These are phyloP conservation scores for Fabrea salina DNA, from an alignment of 169 alveolate genomes.

Conservation along the genomic window DNA sequence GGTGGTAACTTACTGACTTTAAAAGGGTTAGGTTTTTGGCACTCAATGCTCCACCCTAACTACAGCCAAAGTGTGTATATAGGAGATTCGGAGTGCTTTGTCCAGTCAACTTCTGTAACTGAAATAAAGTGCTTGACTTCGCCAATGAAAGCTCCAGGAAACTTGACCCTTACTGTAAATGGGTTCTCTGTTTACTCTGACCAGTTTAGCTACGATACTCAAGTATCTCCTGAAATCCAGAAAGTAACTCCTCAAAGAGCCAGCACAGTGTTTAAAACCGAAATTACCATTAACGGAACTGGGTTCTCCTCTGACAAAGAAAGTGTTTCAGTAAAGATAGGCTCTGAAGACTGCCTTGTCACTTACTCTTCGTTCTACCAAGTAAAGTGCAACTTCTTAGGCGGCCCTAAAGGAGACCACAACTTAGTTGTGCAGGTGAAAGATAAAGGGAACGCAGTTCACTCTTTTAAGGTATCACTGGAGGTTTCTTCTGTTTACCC, in stretches of 20 bases:
- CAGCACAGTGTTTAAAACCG: not conserved
- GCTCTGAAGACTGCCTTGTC: slow-evolving; percentile 10
- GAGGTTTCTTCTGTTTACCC: not conserved
- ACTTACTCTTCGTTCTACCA: not conserved
- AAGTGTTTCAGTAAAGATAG: not conserved
- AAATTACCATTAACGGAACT: not conserved
- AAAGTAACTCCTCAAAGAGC: not conserved
- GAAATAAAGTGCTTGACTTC: not conserved
- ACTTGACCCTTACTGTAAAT: not conserved
- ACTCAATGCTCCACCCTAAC: not conserved
- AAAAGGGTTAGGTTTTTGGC: not conserved
- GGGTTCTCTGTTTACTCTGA: not conserved
- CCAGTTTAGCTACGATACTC: not conserved
- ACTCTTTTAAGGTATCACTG: not conserved
- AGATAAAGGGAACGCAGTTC: not conserved
- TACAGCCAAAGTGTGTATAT: not conserved
- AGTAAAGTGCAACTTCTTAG: not conserved
- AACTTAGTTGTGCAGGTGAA: not conserved
- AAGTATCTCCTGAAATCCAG: not conserved
- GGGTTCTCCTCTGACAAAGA: not conserved
- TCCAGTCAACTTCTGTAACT: not conserved
- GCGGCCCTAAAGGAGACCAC: slow-evolving; percentile 4
- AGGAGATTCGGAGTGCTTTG: not conserved
- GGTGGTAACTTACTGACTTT: not conserved
- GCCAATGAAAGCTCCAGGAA: not conserved